Conservation (phyloP, 305 asterid genomes). For the Fraxinus paxiana region DNA sequence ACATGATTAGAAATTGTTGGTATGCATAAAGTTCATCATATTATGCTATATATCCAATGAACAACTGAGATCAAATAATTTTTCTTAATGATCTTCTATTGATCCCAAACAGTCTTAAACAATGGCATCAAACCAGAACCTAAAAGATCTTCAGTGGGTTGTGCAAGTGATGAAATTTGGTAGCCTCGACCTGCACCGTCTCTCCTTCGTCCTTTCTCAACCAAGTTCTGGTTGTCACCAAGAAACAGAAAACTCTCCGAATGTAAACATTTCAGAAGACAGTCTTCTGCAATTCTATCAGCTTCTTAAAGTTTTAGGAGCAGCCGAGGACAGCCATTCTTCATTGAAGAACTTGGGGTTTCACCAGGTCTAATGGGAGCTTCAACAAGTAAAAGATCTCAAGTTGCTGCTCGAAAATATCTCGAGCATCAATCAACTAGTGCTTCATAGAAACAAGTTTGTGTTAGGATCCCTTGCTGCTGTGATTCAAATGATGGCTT, state of each 20-base stretch:
- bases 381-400: slow-evolving; percentile 38
- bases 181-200: slow-evolving; percentile 39
- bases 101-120: background rate
- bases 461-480: too few species aligned
- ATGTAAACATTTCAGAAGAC: slow-evolving; percentile 38
- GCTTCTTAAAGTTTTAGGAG: slow-evolving; percentile 37
- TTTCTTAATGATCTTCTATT: background rate
- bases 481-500: too few species aligned
- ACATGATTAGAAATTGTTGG: background rate
- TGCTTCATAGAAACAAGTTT: slow-evolving; percentile 44
- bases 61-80: background rate
- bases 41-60: background rate
- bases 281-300: slow-evolving; percentile 34
- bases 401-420: slow-evolving; percentile 32
- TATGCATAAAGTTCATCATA: background rate
- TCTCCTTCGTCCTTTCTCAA: slow-evolving; percentile 55
- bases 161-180: slow-evolving; percentile 35
- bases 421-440: slow-evolving; percentile 37
- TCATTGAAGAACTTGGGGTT: slow-evolving; percentile 54
- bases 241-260: slow-evolving; percentile 57
- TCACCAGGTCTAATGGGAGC: slow-evolving; percentile 62
- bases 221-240: slow-evolving; percentile 45
- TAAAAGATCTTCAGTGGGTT: slow-evolving; percentile 51
- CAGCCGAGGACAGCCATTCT: slow-evolving; percentile 13
- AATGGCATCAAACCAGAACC: slow-evolving; percentile 42